Evolutionary conservation across 305 asterid genomes (phyloP), one percentile per base, ranked within the genome.

Genomic region (Fraxinus floribunda): DNA sequence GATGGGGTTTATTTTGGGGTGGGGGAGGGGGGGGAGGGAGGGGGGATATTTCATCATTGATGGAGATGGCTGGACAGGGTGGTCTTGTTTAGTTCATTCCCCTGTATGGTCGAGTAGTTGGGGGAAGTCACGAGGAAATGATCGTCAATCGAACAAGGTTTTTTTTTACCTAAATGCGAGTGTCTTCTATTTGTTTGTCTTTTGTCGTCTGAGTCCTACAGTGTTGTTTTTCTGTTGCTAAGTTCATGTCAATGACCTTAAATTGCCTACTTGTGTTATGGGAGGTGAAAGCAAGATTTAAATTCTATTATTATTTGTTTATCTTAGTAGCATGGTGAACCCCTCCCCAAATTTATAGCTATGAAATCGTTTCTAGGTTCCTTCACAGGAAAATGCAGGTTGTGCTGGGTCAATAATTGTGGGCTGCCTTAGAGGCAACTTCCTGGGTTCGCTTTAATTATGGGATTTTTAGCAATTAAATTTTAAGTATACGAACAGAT

Each of bases 31-130:
- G 24, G 66, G 70, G 15, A 0, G 13, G 70, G 68, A 0, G 22
- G 34, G 30, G 15, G 16, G 32, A 16, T 60, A 24, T 60, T 52
- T 76, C 39, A 82, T 66, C 79, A 76, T 77, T 62, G 80, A 22
- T 78, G n/a, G 80, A 79, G 79, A 79, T 36, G 90, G 79, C 75
- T 13, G 82, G 78, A 89, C 76, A 83, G 89, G 70, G 86, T 87
- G 70, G 86, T 86, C 75, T 71, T 78, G 70, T 84, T 81, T 52
- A 34, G 86, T 85, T 77, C 8, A 75, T 75, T 83, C 88, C 80
- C 85, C 78, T 4, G 52, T 83, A 4, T 30, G 86, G 83, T 85
- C 76, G 88, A 79, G 81, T 82, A 76, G 84, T 84, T 44, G 68
- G 78, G 89, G 81, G 87, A 75, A 46, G 82, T 70, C 77, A 66